Evolutionary conservation across 177 flowering plant species (phyloP).

Genomic region (Tripterygium wilfordii): DNA sequence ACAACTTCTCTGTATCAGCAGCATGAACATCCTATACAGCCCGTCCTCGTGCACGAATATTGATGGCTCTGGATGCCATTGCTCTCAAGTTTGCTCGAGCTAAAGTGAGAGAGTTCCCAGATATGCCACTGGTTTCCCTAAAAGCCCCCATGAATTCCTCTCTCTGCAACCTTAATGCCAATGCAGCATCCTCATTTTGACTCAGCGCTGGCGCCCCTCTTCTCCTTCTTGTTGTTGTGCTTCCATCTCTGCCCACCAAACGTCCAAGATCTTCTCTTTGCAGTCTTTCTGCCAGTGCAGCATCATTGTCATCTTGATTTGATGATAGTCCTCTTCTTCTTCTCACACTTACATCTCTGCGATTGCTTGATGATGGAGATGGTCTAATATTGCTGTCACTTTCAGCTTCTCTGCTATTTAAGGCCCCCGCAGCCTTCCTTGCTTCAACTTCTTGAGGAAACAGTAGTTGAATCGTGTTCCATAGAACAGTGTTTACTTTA

Average conservation of each 20-base stretch:
- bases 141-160: conserved; percentile 68
- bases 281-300: conserved; percentile 30
- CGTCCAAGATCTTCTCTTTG: conserved; percentile 9
- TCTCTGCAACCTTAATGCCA: conserved; percentile 82
- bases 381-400: background rate
- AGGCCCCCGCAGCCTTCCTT: conserved; percentile 41
- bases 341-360: conserved; percentile 1
- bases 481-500: conserved; percentile 85
- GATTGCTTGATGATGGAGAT: background rate
- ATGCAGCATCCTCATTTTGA: conserved; percentile 79
- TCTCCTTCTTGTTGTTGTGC: conserved; percentile 18
- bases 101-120: conserved; percentile 15
- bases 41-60: conserved; percentile 30
- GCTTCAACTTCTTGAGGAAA: conserved; percentile 80
- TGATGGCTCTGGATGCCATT: conserved; percentile 74
- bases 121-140: conserved; percentile 15
- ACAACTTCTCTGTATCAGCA: no score
- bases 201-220: conserved; percentile 27
- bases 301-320: no score
- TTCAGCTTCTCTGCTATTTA: conserved; percentile 20
- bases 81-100: conserved; percentile 65
- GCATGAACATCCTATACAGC: no score
- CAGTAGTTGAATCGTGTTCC: conserved; percentile 97
- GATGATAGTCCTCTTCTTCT: conserved; percentile 6
- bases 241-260: conserved; percentile 3